Percentiles rank a stretch among this genome's conserved stretches.
phyloP scores from a whole-genome alignment of 1,284 basidiomycete genomes.

The Rhodotorula sp. region DNA sequence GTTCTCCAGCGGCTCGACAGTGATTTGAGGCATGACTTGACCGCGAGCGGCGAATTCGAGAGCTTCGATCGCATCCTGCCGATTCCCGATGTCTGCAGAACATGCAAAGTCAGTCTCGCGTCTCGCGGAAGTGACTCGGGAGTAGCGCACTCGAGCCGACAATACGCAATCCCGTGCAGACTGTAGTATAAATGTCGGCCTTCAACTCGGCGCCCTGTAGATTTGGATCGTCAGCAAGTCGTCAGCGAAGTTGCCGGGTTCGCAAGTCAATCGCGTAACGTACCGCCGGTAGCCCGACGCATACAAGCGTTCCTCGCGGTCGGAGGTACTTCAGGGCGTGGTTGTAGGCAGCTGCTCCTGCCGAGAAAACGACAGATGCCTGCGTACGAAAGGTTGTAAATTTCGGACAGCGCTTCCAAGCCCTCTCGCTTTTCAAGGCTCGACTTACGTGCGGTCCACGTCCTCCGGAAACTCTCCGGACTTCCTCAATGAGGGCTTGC shows the following conservation, averaged over 20 bases:
- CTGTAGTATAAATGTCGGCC: slow-evolving; percentile 52
- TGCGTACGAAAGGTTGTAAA: background rate
- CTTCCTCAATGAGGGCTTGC: slow-evolving; percentile 15
- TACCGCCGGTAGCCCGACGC: slow-evolving; percentile 35
- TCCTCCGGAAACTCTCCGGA: slow-evolving; percentile 28
- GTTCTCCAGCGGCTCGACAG: slow-evolving; percentile 46
- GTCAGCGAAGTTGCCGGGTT: background rate
- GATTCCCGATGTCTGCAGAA: slow-evolving; percentile 47
- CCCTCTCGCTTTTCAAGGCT: too few relatives aligned
- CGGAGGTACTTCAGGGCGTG: slow-evolving; percentile 36
- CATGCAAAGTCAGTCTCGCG: background rate
- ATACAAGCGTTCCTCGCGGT: slow-evolving; percentile 37
- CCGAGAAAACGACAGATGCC: slow-evolving; percentile 66
- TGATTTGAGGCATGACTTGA: slow-evolving; percentile 52
- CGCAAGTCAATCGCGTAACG: background rate
- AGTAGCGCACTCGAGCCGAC: slow-evolving; percentile 26
- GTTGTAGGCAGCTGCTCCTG: slow-evolving; percentile 51
- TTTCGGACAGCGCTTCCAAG: background rate
- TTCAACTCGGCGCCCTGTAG: slow-evolving; percentile 21
- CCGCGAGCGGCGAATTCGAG: slow-evolving; percentile 47
- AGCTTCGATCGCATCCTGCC: slow-evolving; percentile 67
- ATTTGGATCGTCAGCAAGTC: background rate
- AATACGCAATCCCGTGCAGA: slow-evolving; percentile 50
- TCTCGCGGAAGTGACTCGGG: background rate
- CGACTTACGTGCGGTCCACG: slow-evolving; percentile 20